A percentile compares a stretch with the other conserved stretches of the same genome.
These are phyloP conservation scores for Ophiostoma sp. DNA, from an alignment of 2,329 filamentous ascomycete genomes.

Conservation along the genomic window DNA sequence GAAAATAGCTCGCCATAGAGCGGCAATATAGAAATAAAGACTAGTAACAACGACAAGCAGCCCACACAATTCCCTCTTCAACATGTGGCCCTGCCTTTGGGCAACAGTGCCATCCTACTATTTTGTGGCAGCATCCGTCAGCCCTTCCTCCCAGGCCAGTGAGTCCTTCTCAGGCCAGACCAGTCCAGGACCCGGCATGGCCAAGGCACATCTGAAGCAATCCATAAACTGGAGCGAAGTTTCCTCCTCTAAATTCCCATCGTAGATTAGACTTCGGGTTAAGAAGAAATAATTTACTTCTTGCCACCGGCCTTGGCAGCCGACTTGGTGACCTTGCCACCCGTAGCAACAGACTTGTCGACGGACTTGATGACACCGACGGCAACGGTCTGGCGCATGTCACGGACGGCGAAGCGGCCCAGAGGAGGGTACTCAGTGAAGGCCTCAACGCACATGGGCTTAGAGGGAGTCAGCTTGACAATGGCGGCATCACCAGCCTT, in stretches of 20 bases:
- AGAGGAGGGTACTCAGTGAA: constrained; percentile 99
- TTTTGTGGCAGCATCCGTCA: neutral
- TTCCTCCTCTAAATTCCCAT: neutral
- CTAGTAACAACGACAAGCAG: neutral
- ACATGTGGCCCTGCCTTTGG: constrained; percentile 10
- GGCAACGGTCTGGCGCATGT: constrained; percentile 88
- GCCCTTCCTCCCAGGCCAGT: neutral
- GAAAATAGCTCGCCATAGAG: constrained; percentile 15
- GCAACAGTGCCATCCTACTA: neutral
- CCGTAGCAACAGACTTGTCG: constrained; percentile 54
- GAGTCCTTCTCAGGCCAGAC: constrained; percentile 2
- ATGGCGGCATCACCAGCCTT: constrained; percentile 99
- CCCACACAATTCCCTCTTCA: neutral
- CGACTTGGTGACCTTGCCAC: constrained; percentile 66
- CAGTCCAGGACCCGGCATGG: neutral
- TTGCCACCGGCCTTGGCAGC: constrained; percentile 66
- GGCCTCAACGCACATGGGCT: constrained; percentile 99
- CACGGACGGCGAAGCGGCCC: constrained; percentile 99
- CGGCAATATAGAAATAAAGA: neutral
- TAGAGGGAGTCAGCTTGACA: constrained; percentile 99
- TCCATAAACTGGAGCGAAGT: neutral
- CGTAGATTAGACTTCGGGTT: constrained; percentile 2
- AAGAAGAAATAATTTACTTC: constrained; percentile 52
- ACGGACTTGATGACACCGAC: constrained; percentile 94
- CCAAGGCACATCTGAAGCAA: neutral